These are phyloP conservation scores for Fraxinus ornus DNA, from an alignment of 305 asterid genomes.

Conservation along the genomic window DNA sequence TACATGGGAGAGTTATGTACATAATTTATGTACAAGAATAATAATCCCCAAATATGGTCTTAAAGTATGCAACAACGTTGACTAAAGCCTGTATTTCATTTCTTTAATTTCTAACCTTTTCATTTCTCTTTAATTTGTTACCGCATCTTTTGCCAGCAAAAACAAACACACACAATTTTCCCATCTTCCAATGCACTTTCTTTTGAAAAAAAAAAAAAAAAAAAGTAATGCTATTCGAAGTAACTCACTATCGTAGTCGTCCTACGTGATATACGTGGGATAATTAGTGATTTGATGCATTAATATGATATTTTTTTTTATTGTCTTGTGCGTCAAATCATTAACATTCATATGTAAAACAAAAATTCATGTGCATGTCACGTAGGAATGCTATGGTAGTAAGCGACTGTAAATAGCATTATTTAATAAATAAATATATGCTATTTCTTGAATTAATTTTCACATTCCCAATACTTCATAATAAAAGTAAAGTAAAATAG, in stretches of 20 bases:
- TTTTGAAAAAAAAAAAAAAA: neutral
- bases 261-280: too few species aligned
- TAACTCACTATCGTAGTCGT: too few species aligned
- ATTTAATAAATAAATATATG: neutral
- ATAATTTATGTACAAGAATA: too few species aligned
- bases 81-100: neutral
- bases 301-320: too few species aligned
- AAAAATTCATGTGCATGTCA: too few species aligned
- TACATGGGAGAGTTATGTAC: too few species aligned
- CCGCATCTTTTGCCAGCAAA: conserved; percentile 8
- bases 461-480: neutral
- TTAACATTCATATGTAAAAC: too few species aligned
- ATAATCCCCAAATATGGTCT: neutral
- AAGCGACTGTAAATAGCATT: too few species aligned
- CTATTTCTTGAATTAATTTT: neutral
- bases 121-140: neutral
- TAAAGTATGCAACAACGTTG: neutral
- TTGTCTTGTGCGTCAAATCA: too few species aligned
- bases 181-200: conserved; percentile 23
- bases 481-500: neutral
- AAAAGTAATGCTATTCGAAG: too few species aligned
- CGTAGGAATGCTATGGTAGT: too few species aligned
- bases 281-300: too few species aligned
- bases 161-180: neutral
- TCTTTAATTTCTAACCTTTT: neutral